These are phyloP conservation scores for Aspergillus puulaauensis DNA, from an alignment of 2,329 filamentous ascomycete species.

Conservation along the genomic window DNA sequence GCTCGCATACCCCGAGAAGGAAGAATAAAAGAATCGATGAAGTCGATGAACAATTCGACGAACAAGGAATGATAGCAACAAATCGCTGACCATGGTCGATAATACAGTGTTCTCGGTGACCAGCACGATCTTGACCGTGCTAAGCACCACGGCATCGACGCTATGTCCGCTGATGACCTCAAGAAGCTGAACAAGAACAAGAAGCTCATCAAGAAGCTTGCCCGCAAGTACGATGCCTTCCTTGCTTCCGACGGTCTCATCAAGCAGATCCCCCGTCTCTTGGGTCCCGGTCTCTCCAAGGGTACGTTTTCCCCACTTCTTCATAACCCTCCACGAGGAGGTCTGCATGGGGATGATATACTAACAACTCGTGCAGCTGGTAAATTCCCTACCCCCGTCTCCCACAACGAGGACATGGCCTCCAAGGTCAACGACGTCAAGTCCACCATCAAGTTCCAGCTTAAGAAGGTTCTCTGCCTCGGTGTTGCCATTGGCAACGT, in stretches of 20 bases:
- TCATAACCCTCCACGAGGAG: too few species aligned
- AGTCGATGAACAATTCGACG: neutral
- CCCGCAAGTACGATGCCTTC: conserved; percentile 99
- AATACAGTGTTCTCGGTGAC: conserved; percentile 73
- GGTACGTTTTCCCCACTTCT: conserved; percentile 53
- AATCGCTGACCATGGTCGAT: conserved; percentile 14
- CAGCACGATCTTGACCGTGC: conserved; percentile 99
- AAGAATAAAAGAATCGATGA: neutral
- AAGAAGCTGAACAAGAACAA: conserved; percentile 99
- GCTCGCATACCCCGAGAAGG: neutral
- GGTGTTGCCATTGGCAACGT: conserved; percentile 99
- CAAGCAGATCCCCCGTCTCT: conserved; percentile 99
- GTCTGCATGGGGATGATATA: neutral
- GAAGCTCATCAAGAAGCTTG: conserved; percentile 99
- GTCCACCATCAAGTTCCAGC: conserved; percentile 99
- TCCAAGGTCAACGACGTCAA: conserved; percentile 99
- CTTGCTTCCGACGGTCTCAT: conserved; percentile 95
- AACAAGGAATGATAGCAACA: neutral
- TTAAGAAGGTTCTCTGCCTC: conserved; percentile 99
- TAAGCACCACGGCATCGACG: conserved; percentile 97
- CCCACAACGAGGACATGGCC: conserved; percentile 89
- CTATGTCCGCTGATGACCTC: conserved; percentile 97
- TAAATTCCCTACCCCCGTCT: conserved; percentile 99
- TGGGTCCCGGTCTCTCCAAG: conserved; percentile 98
- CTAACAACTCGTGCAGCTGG: conserved; percentile 64